A percentile compares a stretch with the other conserved stretches of the same genome.
Conservation (phyloP, 306 rosid genomes). For the Lathyrus tuberosus region DNA sequence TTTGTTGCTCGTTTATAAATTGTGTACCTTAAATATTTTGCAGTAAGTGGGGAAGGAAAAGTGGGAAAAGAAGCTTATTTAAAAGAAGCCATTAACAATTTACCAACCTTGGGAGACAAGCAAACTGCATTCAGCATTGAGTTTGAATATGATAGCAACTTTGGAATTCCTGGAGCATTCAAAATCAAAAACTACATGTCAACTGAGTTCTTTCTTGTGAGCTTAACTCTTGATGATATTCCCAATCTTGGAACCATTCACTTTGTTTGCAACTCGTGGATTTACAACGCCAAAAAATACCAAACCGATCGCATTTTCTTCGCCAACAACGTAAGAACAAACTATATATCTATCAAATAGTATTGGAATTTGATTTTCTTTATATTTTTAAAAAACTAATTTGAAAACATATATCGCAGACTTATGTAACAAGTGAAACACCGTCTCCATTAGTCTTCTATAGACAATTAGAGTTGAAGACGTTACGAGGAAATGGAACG, state of each 20-base stretch:
- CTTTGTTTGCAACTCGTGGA: slow-evolving; percentile 75
- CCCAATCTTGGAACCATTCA: slow-evolving; percentile 51
- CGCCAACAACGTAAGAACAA: slow-evolving; percentile 50
- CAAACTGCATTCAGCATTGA: slow-evolving; percentile 47
- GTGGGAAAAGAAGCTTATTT: slow-evolving; percentile 51
- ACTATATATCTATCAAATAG: not conserved
- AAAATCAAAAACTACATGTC: slow-evolving; percentile 48
- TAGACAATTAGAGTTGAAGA: slow-evolving; percentile 51
- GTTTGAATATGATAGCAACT: slow-evolving; percentile 50
- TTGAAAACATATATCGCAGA: slow-evolving; percentile 35
- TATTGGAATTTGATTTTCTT: not conserved
- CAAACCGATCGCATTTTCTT: slow-evolving; percentile 62
- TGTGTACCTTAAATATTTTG: not conserved
- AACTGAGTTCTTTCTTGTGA: slow-evolving; percentile 57
- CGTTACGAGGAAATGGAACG: slow-evolving; percentile 61
- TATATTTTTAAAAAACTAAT: not conserved
- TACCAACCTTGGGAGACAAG: slow-evolving; percentile 48
- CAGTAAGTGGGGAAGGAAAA: slow-evolving; percentile 54
- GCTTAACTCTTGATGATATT: slow-evolving; percentile 59
- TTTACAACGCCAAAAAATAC: slow-evolving; percentile 47
- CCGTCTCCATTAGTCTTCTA: slow-evolving; percentile 47
- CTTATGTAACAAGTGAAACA: slow-evolving; percentile 65
- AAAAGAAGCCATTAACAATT: slow-evolving; percentile 46
- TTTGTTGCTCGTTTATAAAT: too few species aligned
- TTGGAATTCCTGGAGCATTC: slow-evolving; percentile 72